Evolutionary conservation across 2,329 filamentous ascomycete species (phyloP).

Genomic region (Calonectria crousiana): DNA sequence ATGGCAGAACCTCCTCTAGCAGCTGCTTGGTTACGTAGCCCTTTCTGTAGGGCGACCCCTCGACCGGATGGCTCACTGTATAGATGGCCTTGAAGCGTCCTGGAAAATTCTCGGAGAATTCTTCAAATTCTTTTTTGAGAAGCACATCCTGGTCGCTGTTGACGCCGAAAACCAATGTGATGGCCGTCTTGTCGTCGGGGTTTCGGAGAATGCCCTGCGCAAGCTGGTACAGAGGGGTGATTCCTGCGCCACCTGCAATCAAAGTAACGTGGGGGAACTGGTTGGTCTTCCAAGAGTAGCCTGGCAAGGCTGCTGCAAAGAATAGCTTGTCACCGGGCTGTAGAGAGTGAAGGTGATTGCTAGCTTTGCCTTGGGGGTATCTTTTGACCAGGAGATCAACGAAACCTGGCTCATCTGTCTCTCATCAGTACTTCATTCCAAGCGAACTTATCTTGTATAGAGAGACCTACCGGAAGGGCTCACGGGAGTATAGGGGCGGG

Average conservation of each 20-base stretch:
- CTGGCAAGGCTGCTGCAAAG: conserved; percentile 67
- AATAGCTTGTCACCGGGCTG: conserved; percentile 71
- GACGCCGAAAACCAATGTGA: conserved; percentile 75
- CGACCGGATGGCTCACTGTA: conserved; percentile 63
- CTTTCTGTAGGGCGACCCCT: conserved; percentile 58
- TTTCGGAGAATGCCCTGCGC: conserved; percentile 72
- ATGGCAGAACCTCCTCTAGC: conserved; percentile 61
- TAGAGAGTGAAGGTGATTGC: conserved; percentile 74
- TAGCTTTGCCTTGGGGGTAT: conserved; percentile 75
- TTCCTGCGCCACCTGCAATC: conserved; percentile 78
- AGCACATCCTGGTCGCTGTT: conserved; percentile 73
- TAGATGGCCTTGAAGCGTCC: conserved; percentile 70
- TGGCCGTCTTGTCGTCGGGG: conserved; percentile 69
- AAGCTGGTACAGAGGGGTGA: conserved; percentile 78
- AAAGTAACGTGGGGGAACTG: conserved; percentile 67
- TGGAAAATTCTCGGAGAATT: conserved; percentile 63
- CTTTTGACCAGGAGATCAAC: conserved; percentile 76
- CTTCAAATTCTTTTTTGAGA: conserved; percentile 67
- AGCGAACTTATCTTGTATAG: neutral
- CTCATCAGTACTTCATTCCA: conserved; percentile 33
- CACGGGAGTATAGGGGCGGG: conserved; percentile 77
- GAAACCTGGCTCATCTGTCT: conserved; percentile 63
- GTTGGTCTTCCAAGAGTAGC: conserved; percentile 66
- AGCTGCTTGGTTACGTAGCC: conserved; percentile 71
- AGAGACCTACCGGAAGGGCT: conserved; percentile 59